Percentiles rank a stretch among this genome's conserved stretches.
Conservation (phyloP, 1,139 yeast genomes). For the Candida glucosophila region DNA sequence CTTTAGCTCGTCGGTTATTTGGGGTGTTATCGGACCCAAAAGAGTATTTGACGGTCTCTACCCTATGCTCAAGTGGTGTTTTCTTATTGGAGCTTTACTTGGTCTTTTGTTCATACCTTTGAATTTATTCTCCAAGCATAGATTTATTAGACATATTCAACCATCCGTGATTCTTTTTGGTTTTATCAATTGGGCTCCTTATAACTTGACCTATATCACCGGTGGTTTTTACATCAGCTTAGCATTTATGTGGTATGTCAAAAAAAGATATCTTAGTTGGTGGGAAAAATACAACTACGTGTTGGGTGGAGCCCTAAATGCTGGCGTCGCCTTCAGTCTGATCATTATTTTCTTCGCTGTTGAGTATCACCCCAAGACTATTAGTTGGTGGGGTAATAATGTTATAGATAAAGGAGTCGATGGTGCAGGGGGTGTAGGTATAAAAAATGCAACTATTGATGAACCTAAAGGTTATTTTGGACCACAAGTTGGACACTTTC, state of each 20-base stretch:
- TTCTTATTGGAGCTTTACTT: conserved; percentile 42
- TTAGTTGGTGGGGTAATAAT: conserved; percentile 56
- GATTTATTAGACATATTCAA: conserved; percentile 16
- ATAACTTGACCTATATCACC: conserved; percentile 40
- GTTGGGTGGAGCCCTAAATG: conserved; percentile 37
- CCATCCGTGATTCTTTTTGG: conserved; percentile 39
- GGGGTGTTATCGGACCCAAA: conserved; percentile 59
- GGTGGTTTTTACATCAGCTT: conserved; percentile 33
- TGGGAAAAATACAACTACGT: conserved; percentile 56
- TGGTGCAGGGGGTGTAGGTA: conserved; percentile 12
- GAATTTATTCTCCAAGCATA: conserved; percentile 9
- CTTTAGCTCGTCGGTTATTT: conserved; percentile 46
- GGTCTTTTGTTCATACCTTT: conserved; percentile 35
- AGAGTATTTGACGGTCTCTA: conserved; percentile 37
- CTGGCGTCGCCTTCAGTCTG: conserved; percentile 47
- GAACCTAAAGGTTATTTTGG: conserved; percentile 41
- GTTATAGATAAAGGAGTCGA: conserved; percentile 37
- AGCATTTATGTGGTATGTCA: conserved; percentile 40
- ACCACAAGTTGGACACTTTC: conserved; percentile 4
- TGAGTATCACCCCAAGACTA: conserved; percentile 27
- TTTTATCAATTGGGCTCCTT: conserved; percentile 34
- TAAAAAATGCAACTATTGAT: conserved; percentile 9
- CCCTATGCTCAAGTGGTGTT: conserved; percentile 38
- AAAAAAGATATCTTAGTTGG: conserved; percentile 38
- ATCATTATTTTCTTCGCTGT: conserved; percentile 49